Percentiles rank a stretch among this genome's conserved stretches.
These are phyloP conservation scores for Yarrowia sp. DNA, from an alignment of 805 yeast genomes.

Conservation along the genomic window DNA sequence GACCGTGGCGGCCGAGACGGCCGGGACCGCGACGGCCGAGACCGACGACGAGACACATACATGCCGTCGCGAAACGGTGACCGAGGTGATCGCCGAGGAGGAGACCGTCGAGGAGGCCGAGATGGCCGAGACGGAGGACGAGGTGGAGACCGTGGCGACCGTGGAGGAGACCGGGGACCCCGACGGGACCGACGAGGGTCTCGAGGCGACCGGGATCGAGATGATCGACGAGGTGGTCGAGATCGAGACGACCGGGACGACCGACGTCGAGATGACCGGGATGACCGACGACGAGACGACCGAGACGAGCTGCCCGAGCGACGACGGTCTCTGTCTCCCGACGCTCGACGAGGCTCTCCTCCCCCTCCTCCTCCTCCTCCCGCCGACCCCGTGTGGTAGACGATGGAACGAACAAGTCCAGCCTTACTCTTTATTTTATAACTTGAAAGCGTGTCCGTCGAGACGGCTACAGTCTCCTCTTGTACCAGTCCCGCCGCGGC, in stretches of 20 bases:
- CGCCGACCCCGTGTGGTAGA: constrained; percentile 34
- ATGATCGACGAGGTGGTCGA: constrained; percentile 46
- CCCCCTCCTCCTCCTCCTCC: constrained; percentile 38
- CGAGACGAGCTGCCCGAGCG: constrained; percentile 30
- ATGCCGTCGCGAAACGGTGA: constrained; percentile 57
- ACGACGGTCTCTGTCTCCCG: constrained; percentile 42
- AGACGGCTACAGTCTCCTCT: too few relatives aligned
- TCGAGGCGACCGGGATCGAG: constrained; percentile 53
- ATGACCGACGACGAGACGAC: constrained; percentile 40
- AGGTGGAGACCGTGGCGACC: constrained; percentile 45
- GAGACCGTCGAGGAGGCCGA: constrained; percentile 21
- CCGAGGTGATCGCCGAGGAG: constrained; percentile 45
- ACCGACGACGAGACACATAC: constrained; percentile 57
- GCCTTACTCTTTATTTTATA: constrained; percentile 15
- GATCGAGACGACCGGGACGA: constrained; percentile 51
- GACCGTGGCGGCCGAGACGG: constrained; percentile 48
- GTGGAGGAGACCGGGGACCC: constrained; percentile 40
- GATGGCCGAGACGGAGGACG: constrained; percentile 23
- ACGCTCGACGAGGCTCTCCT: constrained; percentile 33
- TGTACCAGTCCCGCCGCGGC: neutral
- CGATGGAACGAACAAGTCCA: neutral
- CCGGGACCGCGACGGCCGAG: constrained; percentile 57
- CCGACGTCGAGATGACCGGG: constrained; percentile 51
- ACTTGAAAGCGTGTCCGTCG: constrained; percentile 12
- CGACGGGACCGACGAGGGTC: constrained; percentile 40